Percentiles rank a stretch among this genome's conserved stretches.
These are phyloP conservation scores for Camelina neglecta DNA, from an alignment of 345 rosid genomes.

Conservation along the genomic window DNA sequence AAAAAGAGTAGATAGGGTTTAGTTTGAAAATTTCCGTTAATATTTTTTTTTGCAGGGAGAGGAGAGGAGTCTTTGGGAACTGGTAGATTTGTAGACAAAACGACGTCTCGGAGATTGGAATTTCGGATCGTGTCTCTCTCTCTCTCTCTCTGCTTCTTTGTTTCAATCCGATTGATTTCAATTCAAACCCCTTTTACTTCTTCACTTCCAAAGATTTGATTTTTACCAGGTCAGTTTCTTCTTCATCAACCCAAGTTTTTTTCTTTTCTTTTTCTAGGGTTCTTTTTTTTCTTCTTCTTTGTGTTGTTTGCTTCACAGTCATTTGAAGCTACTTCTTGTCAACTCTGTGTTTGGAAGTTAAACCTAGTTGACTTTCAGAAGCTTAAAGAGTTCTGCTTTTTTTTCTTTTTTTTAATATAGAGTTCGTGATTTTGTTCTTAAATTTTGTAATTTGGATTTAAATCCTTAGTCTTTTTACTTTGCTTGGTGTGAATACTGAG, in stretches of 20 bases:
- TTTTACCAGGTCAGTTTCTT: slow-evolving; percentile 28
- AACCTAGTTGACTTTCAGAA: slow-evolving; percentile 42
- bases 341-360: slow-evolving; percentile 23
- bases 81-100: slow-evolving; percentile 36
- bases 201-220: slow-evolving; percentile 3
- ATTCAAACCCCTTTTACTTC: background rate
- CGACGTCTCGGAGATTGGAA: slow-evolving; percentile 46
- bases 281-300: background rate
- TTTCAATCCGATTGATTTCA: slow-evolving; percentile 38
- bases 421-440: background rate
- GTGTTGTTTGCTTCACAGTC: slow-evolving; percentile 20
- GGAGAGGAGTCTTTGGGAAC: slow-evolving; percentile 22
- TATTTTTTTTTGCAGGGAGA: background rate
- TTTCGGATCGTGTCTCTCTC: slow-evolving; percentile 47
- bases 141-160: slow-evolving; percentile 39
- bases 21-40: slow-evolving; percentile 24
- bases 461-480: slow-evolving; percentile 4
- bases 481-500: background rate
- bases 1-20: slow-evolving; percentile 16
- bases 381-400: background rate
- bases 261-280: slow-evolving; percentile 26
- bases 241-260: slow-evolving; percentile 8
- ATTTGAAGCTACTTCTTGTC: slow-evolving; percentile 31
- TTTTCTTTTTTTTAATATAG: background rate
- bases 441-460: slow-evolving; percentile 16